These are phyloP conservation scores for Ogataea ganodermae DNA, from an alignment of 805 yeast species.

Conservation along the genomic window DNA sequence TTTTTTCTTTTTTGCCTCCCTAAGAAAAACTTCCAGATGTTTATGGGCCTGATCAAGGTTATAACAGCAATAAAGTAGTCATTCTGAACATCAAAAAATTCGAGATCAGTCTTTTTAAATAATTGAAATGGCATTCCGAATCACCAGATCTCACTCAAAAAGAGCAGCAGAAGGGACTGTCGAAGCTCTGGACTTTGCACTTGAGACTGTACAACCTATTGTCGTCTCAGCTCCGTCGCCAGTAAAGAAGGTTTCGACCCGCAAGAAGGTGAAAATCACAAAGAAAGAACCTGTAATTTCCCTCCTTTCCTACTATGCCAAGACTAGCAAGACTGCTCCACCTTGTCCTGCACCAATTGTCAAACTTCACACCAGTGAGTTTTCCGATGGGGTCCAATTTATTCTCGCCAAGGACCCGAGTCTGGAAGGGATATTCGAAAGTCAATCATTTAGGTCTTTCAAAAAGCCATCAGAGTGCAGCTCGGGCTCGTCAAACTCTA, in stretches of 20 bases:
- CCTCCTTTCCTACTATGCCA: neutral
- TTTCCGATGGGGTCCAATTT: slow-evolving; percentile 27
- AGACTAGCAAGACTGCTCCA: neutral
- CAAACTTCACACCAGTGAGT: slow-evolving; percentile 21
- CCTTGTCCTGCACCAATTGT: neutral
- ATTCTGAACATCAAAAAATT: too few relatives aligned
- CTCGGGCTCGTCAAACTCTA: slow-evolving; percentile 4
- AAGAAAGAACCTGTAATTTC: neutral
- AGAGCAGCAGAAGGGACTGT: neutral
- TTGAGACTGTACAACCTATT: too few relatives aligned
- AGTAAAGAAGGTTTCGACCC: neutral
- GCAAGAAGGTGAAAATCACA: neutral
- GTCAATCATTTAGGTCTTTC: slow-evolving; percentile 15
- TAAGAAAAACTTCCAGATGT: neutral
- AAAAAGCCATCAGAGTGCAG: neutral
- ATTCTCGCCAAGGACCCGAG: slow-evolving; percentile 30
- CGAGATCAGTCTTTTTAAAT: too few relatives aligned
- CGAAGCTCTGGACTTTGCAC: neutral
- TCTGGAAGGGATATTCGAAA: slow-evolving; percentile 7
- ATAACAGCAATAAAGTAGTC: too few relatives aligned
- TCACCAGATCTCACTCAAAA: slow-evolving; percentile 1
- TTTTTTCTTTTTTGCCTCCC: slow-evolving; percentile 3
- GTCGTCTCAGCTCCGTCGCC: neutral
- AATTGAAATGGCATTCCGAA: neutral
- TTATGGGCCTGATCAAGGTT: neutral